Percentiles rank a stretch among this genome's conserved stretches.
These are phyloP conservation scores for Gyromitra esculenta DNA, from an alignment of 2,329 filamentous ascomycete genomes.

Conservation along the genomic window DNA sequence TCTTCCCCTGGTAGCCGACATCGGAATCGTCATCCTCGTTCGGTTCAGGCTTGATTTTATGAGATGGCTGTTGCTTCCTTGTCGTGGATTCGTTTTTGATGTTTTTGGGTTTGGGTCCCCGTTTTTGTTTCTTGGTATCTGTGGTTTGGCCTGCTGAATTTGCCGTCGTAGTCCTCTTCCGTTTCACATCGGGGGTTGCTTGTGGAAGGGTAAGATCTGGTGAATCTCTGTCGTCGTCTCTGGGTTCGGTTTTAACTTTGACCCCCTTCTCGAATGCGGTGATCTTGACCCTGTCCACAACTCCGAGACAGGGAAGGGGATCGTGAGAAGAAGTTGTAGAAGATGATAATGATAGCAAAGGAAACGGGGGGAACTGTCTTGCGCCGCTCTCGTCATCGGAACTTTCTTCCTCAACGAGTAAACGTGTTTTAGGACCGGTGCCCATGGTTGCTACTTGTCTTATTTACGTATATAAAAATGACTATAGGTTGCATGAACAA, in stretches of 20 bases:
- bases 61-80: neutral
- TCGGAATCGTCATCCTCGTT: neutral
- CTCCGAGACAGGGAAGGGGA: neutral
- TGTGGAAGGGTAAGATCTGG: neutral
- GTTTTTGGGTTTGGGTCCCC: neutral
- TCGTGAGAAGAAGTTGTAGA: neutral
- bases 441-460: neutral
- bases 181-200: neutral
- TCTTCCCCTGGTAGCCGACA: neutral
- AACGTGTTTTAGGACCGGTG: neutral
- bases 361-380: neutral
- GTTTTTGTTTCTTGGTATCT: neutral
- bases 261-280: neutral
- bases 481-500: neutral
- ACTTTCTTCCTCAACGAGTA: neutral
- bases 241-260: neutral
- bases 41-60: conserved; percentile 4
- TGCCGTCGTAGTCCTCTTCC: neutral
- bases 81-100: neutral
- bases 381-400: neutral
- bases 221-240: conserved; percentile 7
- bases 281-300: neutral
- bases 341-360: conserved; percentile 1
- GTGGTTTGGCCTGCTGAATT: neutral
- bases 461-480: neutral